A percentile compares a stretch with the other conserved stretches of the same genome.
These are phyloP conservation scores for Sclerotiophoma versabilis DNA, from an alignment of 2,329 filamentous ascomycete genomes.

Conservation along the genomic window DNA sequence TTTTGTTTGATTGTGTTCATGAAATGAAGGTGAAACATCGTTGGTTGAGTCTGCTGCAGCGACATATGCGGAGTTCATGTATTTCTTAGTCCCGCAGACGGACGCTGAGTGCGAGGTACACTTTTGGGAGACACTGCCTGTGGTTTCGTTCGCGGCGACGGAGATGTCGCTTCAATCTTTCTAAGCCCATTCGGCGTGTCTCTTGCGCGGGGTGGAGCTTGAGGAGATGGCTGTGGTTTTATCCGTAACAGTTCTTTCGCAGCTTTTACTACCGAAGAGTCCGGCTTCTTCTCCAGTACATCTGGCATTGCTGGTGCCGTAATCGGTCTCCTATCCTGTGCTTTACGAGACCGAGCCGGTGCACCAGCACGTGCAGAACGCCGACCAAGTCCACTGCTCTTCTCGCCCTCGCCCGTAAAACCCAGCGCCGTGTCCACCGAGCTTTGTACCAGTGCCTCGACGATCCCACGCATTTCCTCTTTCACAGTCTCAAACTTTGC, in stretches of 20 bases:
- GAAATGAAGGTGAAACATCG: not conserved
- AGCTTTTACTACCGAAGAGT: not conserved
- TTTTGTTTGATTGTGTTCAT: not conserved
- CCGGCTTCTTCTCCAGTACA: not conserved
- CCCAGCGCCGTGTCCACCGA: constrained; percentile 7
- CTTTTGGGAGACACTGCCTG: not conserved
- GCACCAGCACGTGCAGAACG: not conserved
- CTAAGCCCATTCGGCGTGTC: not conserved
- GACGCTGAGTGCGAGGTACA: not conserved
- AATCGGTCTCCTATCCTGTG: not conserved
- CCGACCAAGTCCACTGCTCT: constrained; percentile 1
- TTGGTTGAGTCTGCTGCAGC: not conserved
- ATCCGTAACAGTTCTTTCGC: not conserved
- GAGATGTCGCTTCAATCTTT: not conserved
- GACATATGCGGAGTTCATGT: not conserved
- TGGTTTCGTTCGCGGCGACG: constrained; percentile 2
- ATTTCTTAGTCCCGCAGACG: not conserved
- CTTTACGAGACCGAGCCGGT: not conserved
- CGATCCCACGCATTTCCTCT: not conserved
- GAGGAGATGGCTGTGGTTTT: not conserved
- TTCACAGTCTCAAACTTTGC: constrained; percentile 38
- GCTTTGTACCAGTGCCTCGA: constrained; percentile 6
- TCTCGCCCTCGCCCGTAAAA: not conserved
- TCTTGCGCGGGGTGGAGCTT: not conserved
- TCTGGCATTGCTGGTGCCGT: not conserved